phyloP scores from a whole-genome alignment of 2,329 filamentous ascomycete species.

The Talaromyces rugulosus region DNA sequence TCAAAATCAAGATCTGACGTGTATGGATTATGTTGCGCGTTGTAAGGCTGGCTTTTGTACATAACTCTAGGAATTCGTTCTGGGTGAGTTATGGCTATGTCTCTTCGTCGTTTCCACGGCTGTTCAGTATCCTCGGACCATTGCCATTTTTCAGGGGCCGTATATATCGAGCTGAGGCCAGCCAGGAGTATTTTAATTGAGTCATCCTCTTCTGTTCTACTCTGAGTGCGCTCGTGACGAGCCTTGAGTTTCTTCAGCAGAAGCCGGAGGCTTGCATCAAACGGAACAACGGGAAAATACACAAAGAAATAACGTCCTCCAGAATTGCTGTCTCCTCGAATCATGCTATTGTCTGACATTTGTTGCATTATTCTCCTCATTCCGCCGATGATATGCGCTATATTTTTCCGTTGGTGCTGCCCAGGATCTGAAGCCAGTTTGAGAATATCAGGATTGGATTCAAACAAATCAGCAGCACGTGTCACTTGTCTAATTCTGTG shows the following conservation, averaged over 20 bases:
- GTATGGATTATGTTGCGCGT: not conserved
- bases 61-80: not conserved
- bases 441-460: conserved; percentile 20
- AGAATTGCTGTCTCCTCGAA: not conserved
- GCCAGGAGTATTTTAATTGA: not conserved
- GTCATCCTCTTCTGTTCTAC: not conserved
- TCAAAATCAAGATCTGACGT: not conserved
- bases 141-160: not conserved
- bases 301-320: not conserved
- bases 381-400: conserved; percentile 13
- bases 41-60: not conserved
- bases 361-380: not conserved
- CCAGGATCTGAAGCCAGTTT: conserved; percentile 17
- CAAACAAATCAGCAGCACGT: conserved; percentile 16
- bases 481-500: conserved; percentile 12
- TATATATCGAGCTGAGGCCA: not conserved
- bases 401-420: conserved; percentile 15
- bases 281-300: conserved; percentile 13
- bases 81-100: not conserved
- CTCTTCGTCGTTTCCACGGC: not conserved
- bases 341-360: not conserved
- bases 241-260: not conserved
- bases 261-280: conserved; percentile 5
- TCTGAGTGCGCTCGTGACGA: not conserved
- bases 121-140: not conserved